phyloP scores from a whole-genome alignment of 176 grass and related monocot species.

The Eremochloa ophiuroides region DNA sequence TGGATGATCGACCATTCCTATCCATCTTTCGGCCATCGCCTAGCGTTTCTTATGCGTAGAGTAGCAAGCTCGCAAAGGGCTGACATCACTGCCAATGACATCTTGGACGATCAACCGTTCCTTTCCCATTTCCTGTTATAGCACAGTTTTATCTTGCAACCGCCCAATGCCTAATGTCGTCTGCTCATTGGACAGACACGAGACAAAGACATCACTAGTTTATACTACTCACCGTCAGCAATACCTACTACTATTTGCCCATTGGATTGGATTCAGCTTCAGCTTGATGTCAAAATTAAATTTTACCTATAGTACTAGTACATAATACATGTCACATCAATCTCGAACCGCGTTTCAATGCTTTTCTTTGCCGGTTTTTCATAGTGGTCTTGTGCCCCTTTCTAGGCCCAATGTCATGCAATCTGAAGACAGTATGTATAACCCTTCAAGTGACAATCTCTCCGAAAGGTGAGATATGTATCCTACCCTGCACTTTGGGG shows the following conservation, averaged over 20 bases:
- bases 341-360: conserved; percentile 8
- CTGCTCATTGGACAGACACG: neutral
- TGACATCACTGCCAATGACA: neutral
- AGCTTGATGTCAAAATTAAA: conserved; percentile 3
- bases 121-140: neutral
- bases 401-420: conserved; percentile 36
- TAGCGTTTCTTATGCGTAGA: neutral
- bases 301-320: neutral
- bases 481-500: conserved; percentile 18
- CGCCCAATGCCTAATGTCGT: neutral
- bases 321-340: conserved; percentile 21
- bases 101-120: conserved; percentile 11
- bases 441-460: conserved; percentile 19
- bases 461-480: conserved; percentile 33
- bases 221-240: neutral
- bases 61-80: conserved; percentile 6
- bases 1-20: conserved; percentile 11
- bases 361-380: neutral
- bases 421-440: conserved; percentile 40
- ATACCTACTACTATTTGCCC: neutral
- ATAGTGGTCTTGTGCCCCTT: conserved; percentile 9
- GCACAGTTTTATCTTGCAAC: neutral
- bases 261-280: conserved; percentile 27
- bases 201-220: neutral
- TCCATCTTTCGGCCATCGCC: neutral